phyloP scores from a whole-genome alignment of 805 yeast species.

The Zygoascus biomembranicola region DNA sequence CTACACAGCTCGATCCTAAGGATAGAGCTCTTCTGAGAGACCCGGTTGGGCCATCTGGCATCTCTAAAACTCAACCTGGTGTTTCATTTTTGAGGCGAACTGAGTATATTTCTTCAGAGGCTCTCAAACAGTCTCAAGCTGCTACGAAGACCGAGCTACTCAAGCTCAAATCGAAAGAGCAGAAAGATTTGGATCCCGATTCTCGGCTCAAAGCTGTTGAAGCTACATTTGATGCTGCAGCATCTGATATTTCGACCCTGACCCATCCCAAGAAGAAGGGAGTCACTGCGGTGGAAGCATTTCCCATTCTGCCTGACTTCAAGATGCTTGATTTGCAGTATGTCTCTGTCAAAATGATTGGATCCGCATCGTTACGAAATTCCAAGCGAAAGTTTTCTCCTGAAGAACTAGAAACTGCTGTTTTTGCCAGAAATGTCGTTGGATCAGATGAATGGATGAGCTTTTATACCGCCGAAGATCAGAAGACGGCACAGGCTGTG shows the following conservation, averaged over 20 bases:
- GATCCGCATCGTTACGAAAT: slow-evolving; percentile 36
- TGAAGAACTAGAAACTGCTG: slow-evolving; percentile 33
- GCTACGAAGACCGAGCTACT: slow-evolving; percentile 10
- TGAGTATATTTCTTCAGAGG: slow-evolving; percentile 74
- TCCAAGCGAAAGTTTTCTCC: slow-evolving; percentile 15
- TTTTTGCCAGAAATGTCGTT: slow-evolving; percentile 66
- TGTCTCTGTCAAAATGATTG: slow-evolving; percentile 30
- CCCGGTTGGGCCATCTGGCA: slow-evolving; percentile 44
- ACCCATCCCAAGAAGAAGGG: slow-evolving; percentile 73
- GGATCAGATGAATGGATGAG: slow-evolving; percentile 75
- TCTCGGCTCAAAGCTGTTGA: slow-evolving; percentile 65
- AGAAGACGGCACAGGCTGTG: slow-evolving; percentile 32
- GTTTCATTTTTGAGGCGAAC: slow-evolving; percentile 90
- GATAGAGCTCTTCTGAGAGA: slow-evolving; percentile 74
- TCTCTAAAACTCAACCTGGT: slow-evolving; percentile 24
- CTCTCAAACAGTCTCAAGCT: slow-evolving; percentile 25
- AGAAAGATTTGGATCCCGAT: slow-evolving; percentile 34
- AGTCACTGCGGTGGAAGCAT: slow-evolving; percentile 64
- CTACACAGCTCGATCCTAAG: slow-evolving; percentile 53
- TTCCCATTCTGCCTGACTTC: slow-evolving; percentile 84
- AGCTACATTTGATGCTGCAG: slow-evolving; percentile 59
- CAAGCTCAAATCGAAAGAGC: slow-evolving; percentile 6
- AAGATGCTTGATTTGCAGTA: slow-evolving; percentile 77
- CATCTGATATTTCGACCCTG: slow-evolving; percentile 37
- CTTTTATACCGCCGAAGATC: slow-evolving; percentile 41